phyloP scores from a whole-genome alignment of 2,329 filamentous ascomycete species.

The Phialocephala sp. region DNA sequence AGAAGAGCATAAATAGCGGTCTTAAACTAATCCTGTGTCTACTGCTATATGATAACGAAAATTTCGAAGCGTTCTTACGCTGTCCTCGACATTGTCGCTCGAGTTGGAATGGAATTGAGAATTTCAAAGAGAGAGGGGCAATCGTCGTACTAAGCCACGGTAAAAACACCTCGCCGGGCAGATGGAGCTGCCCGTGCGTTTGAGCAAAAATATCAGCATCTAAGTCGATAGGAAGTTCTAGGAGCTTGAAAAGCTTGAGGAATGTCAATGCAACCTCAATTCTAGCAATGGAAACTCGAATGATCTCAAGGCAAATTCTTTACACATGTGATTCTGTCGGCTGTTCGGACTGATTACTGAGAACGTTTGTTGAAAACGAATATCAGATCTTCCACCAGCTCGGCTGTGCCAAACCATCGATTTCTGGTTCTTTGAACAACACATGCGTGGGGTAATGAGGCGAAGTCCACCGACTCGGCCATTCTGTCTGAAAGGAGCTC shows the following conservation, averaged over 20 bases:
- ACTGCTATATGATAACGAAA: too few relatives aligned
- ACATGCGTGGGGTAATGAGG: slow-evolving; percentile 1
- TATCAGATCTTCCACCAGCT: not conserved
- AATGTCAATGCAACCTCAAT: not conserved
- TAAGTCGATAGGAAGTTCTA: not conserved
- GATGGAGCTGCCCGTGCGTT: not conserved
- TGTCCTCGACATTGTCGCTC: too few relatives aligned
- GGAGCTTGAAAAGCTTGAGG: not conserved
- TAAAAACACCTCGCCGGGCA: too few relatives aligned
- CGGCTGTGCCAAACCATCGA: not conserved
- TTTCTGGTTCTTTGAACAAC: not conserved
- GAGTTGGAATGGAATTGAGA: too few relatives aligned
- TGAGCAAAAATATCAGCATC: not conserved
- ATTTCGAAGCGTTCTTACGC: too few relatives aligned
- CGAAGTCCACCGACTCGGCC: not conserved
- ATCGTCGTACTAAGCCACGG: too few relatives aligned
- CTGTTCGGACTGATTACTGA: not conserved
- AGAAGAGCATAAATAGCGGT: too few relatives aligned
- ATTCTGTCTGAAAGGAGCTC: not conserved
- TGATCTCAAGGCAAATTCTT: not conserved
- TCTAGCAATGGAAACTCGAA: not conserved
- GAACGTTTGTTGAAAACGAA: not conserved
- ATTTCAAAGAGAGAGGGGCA: too few relatives aligned
- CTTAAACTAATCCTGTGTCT: too few relatives aligned
- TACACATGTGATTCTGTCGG: not conserved